Conservation (phyloP, 495 filamentous ascomycete species). For the Penicillium fimorum region DNA sequence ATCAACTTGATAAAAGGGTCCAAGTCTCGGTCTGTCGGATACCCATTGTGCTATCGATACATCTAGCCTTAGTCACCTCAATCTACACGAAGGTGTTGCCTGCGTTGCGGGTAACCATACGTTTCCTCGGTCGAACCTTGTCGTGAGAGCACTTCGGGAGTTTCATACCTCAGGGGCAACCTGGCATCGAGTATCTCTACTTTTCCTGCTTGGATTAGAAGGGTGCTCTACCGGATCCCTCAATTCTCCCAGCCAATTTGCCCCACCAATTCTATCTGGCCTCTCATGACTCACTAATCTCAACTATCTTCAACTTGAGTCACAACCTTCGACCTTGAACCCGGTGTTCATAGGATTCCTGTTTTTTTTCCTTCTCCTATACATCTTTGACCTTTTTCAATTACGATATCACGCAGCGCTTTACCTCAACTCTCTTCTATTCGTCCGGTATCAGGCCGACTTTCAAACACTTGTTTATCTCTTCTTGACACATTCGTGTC, state of each 20-base stretch:
- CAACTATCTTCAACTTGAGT: conserved; percentile 33
- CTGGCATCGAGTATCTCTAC: conserved; percentile 46
- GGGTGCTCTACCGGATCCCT: conserved; percentile 35
- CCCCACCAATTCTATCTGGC: conserved; percentile 16
- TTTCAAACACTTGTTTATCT: conserved; percentile 37
- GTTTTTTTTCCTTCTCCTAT: conserved; percentile 24
- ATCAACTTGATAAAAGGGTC: conserved; percentile 7
- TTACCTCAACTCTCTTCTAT: conserved; percentile 25
- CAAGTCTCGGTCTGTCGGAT: neutral
- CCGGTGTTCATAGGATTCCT: conserved; percentile 44
- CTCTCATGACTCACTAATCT: conserved; percentile 43
- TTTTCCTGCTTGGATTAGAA: conserved; percentile 39
- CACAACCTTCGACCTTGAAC: conserved; percentile 39
- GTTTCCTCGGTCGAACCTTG: conserved; percentile 18
- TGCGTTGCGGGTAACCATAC: conserved; percentile 17
- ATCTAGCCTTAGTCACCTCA: conserved; percentile 4
- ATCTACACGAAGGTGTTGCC: conserved; percentile 5
- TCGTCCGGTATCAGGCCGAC: conserved; percentile 20
- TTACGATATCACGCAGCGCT: conserved; percentile 57
- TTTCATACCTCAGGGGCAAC: conserved; percentile 25
- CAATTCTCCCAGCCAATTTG: conserved; percentile 4
- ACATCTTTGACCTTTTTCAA: conserved; percentile 24
- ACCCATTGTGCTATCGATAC: neutral
- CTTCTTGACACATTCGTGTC: conserved; percentile 32
- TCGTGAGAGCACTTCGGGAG: conserved; percentile 32